Base-by-base conservation (phyloP, 345 rosid species). In the Bruguiera parviflora region DNA sequence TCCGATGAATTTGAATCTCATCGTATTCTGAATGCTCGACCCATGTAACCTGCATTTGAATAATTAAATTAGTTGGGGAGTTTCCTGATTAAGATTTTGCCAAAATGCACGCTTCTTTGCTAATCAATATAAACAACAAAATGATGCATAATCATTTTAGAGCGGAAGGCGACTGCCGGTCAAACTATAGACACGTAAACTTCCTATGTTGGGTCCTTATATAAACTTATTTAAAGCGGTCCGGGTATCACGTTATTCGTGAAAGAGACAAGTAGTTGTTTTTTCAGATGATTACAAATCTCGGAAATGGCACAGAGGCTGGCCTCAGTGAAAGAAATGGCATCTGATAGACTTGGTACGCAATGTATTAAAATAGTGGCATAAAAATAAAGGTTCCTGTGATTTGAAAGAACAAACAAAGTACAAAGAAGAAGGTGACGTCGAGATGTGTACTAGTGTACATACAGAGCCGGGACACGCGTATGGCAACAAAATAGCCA, bases 21-120 rank as follows among this genome's bases (percentile, higher is more conserved):
- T 92, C 99, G 53, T 90, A 96, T 55, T 96, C 98, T 16, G 92
- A 85, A 73, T 90, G 95, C 70, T 96, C 99, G 15, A 92, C 90
- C 99, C 99, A 96, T 5, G 97, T 92, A 49, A 96, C 98, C 99
- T 96, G 75, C 75, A 71, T 31, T n/a, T 19, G 10, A 25, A 60
- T 11, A 18, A 43, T 43, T 43, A 43, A 0, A 43, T 43, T 15
- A 3, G 19, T 43, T 15, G 13, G 2, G 0, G 5, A 0, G 0
- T 43, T 3, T 43, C 0, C 5, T 2, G 3, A 10, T 9, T 2
- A 43, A 0, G 47, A 0, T 33, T 1, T 33, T 13, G 5, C 15
- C 3, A 13, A 11, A 43, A n/a, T n/a, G n/a, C n/a, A n/a, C n/a
- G n/a, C n/a, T n/a, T n/a, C n/a, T n/a, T n/a, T n/a, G n/a, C 20